Evolutionary conservation across 345 rosid genomes (phyloP), one percentile per base, ranked within the genome.

Genomic region (Draba incana): DNA sequence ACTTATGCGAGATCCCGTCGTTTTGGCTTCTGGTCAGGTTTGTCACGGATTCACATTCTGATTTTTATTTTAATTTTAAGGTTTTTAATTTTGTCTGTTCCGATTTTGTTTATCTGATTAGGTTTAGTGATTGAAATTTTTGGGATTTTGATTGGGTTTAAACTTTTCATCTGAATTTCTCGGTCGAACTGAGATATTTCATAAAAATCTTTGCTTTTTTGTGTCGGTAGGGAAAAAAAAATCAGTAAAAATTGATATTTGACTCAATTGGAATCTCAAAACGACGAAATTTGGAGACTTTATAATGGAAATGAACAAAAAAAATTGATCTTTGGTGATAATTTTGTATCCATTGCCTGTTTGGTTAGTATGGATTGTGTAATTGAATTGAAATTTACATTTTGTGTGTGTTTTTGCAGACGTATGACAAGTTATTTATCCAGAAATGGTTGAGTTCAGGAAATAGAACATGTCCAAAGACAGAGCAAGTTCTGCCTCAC

Each of bases 1-100:
- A 48, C 66, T 94, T 65, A 94, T 91, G 99, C 79, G 82, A 72
- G 98, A 94, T 85, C 99, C 98, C 42, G 97, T 94, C 35, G 80
- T 94, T 79, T 71, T 94, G 75, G 77, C 93, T 48, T 81, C 99
- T 23, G 99, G 98, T 9, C 90, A 79, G 98, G 99, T 94, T 64
- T 37, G 83, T 50, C 38, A 24, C 20, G 6, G 35, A 31, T n/a
- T 58, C 48, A 24, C 45, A 48, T 55, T 66, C 41, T 43, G 31
- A 11, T 27, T 51, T 35, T 0, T 8, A 5, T 2, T 28, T 28
- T 28, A 54, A 27, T 71, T 74, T 77, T 52, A 41, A 41, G 0
- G 8, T 11, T 25, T 30, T 4, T 30, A 1, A 20, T 20, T 30
- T 30, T 4, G 1, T 25, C 1, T 35, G 0, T 55, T 27, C 7